A percentile compares a stretch with the other conserved stretches of the same genome.
Conservation (phyloP, 1,139 yeast species). For the Candida pseudocylindracea region DNA sequence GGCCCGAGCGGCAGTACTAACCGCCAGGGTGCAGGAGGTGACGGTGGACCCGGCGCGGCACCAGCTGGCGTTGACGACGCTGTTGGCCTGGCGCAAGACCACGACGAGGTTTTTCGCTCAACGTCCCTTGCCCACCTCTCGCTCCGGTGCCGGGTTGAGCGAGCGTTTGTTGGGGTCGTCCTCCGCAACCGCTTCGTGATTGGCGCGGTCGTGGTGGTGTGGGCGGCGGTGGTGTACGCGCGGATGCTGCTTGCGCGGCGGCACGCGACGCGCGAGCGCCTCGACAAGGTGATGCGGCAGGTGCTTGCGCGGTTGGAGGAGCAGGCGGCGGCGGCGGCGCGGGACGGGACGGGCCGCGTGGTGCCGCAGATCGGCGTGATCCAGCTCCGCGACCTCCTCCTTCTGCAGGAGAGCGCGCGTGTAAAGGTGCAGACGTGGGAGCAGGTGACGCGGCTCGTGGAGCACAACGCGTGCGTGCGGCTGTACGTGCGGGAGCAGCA, state of each 20-base stretch:
- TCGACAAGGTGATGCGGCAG: conserved; percentile 16
- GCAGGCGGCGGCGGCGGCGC: conserved; percentile 10
- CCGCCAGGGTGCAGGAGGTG: conserved; percentile 10
- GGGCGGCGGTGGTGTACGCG: conserved; percentile 6
- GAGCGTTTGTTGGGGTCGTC: conserved; percentile 26
- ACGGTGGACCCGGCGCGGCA: conserved; percentile 4
- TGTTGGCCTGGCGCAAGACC: conserved; percentile 10
- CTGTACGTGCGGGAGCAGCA: conserved; percentile 43
- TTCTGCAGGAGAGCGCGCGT: conserved; percentile 21
- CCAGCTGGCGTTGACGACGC: conserved; percentile 12
- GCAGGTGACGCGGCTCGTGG: conserved; percentile 34
- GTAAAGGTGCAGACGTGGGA: conserved; percentile 36
- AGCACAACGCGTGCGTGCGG: conserved; percentile 40
- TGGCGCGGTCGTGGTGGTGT: conserved; percentile 7
- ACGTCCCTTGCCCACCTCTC: conserved; percentile 47
- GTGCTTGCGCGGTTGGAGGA: conserved; percentile 22
- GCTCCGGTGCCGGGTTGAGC: conserved; percentile 34
- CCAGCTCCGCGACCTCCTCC: conserved; percentile 53
- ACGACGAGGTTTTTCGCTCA: conserved; percentile 42
- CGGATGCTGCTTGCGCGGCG: conserved; percentile 14
- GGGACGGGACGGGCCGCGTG: conserved; percentile 10
- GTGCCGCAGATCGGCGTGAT: conserved; percentile 43
- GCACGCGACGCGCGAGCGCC: conserved; percentile 9
- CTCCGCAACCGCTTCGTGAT: conserved; percentile 17
- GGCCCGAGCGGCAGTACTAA: conserved; percentile 4